Conservation (phyloP, 345 rosid species). For the Aquilaria yunnanensis region DNA sequence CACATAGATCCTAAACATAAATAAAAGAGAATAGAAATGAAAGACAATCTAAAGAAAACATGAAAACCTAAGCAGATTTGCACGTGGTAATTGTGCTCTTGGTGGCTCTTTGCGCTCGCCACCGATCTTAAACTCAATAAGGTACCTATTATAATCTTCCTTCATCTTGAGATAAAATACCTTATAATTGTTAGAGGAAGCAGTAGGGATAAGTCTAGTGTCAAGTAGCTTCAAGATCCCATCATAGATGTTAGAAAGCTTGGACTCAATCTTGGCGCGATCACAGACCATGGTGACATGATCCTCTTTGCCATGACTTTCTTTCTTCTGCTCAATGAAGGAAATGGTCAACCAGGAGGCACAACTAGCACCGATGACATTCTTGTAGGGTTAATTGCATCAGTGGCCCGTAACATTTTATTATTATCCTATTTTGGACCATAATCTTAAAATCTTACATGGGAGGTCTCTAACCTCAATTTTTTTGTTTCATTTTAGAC, state of each 20-base stretch:
- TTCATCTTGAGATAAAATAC: conserved; percentile 92
- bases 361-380: conserved; percentile 92
- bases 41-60: neutral
- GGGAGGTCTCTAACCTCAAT: too few relatives aligned
- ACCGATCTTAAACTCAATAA: conserved; percentile 81
- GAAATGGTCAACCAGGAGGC: conserved; percentile 93
- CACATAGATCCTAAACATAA: neutral
- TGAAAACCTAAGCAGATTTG: conserved; percentile 78
- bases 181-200: conserved; percentile 71
- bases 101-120: conserved; percentile 83
- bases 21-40: neutral
- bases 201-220: conserved; percentile 58
- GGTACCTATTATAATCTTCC: conserved; percentile 84
- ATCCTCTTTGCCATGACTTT: conserved; percentile 88
- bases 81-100: conserved; percentile 81
- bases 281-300: conserved; percentile 77
- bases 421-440: too few relatives aligned
- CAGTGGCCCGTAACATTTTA: too few relatives aligned
- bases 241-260: conserved; percentile 65
- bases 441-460: too few relatives aligned
- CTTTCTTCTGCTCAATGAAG: conserved; percentile 88
- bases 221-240: conserved; percentile 87
- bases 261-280: conserved; percentile 72
- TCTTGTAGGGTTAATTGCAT: conserved; percentile 46
- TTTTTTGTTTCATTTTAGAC: too few relatives aligned